These are phyloP conservation scores for Phytophthora pisi DNA, from an alignment of 352 stramenopile species.

Conservation along the genomic window DNA sequence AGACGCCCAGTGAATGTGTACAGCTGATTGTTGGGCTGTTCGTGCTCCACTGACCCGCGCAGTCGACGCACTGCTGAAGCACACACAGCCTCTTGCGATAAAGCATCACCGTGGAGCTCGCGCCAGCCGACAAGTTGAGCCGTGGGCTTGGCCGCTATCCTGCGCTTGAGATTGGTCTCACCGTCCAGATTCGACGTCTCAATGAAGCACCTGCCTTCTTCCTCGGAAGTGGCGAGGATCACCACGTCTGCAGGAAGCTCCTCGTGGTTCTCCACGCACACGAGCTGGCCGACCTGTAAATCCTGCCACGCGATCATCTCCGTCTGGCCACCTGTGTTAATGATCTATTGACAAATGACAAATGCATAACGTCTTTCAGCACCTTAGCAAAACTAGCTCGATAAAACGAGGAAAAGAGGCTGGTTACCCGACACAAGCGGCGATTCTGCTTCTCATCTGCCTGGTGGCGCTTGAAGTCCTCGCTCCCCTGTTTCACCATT, in stretches of 20 bases:
- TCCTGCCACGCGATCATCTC: slow-evolving; percentile 70
- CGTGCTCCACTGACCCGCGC: slow-evolving; percentile 61
- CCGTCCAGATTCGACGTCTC: slow-evolving; percentile 90
- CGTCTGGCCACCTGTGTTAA: slow-evolving; percentile 47
- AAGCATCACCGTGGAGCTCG: slow-evolving; percentile 26
- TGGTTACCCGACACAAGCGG: slow-evolving; percentile 50
- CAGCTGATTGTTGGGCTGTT: slow-evolving; percentile 82
- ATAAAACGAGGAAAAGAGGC: neutral
- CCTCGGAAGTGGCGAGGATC: slow-evolving; percentile 75
- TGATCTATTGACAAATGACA: slow-evolving; percentile 35
- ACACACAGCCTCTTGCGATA: slow-evolving; percentile 46
- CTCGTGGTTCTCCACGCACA: slow-evolving; percentile 83
- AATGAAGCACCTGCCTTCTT: slow-evolving; percentile 80
- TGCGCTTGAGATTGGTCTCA: slow-evolving; percentile 89
- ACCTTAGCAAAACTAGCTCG: too few species aligned
- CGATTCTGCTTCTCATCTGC: slow-evolving; percentile 72
- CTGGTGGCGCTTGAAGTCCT: slow-evolving; percentile 74
- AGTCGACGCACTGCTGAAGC: slow-evolving; percentile 35
- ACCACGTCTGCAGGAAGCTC: slow-evolving; percentile 91
- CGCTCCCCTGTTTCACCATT: slow-evolving; percentile 74
- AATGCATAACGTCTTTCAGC: neutral
- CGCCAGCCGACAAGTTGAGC: slow-evolving; percentile 44
- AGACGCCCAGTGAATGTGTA: slow-evolving; percentile 78
- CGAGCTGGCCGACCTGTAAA: slow-evolving; percentile 77
- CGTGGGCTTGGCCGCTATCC: slow-evolving; percentile 54